Evolutionary conservation across 1,284 basidiomycete species (phyloP).

Genomic region (Puccinia novopanici): DNA sequence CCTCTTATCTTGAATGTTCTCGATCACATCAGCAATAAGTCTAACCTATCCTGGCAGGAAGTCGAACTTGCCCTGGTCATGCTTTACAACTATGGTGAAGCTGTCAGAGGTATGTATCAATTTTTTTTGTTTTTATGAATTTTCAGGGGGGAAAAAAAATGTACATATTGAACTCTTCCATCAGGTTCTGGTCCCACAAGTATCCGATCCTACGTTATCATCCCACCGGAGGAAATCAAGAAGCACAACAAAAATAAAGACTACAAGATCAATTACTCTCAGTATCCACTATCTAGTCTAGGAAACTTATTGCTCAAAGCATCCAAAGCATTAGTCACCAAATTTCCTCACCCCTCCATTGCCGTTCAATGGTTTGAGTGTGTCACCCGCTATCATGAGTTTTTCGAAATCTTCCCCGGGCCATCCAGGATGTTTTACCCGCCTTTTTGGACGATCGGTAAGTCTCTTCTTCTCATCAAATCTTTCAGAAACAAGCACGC

Average conservation of each 20-base stretch:
- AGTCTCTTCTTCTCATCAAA: background rate
- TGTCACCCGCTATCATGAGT: constrained; percentile 85
- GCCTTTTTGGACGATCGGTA: constrained; percentile 72
- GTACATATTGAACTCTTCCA: background rate
- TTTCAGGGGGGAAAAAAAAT: background rate
- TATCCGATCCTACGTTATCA: constrained; percentile 37
- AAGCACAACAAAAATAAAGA: constrained; percentile 50
- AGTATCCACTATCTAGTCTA: constrained; percentile 76
- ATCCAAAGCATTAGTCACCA: constrained; percentile 77
- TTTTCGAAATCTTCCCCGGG: constrained; percentile 87
- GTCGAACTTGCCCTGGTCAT: constrained; percentile 89
- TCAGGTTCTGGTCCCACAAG: constrained; percentile 37
- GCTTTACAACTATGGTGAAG: constrained; percentile 87
- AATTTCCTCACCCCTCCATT: constrained; percentile 84
- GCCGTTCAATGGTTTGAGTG: constrained; percentile 92
- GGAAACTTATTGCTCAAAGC: constrained; percentile 86
- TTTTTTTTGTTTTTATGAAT: background rate
- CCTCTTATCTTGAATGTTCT: constrained; percentile 74
- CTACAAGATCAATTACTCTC: constrained; percentile 47
- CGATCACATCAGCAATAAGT: constrained; percentile 64
- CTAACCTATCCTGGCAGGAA: constrained; percentile 80
- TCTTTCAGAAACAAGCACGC: background rate
- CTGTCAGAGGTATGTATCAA: constrained; percentile 52
- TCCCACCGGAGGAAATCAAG: constrained; percentile 48
- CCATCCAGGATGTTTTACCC: constrained; percentile 80